Base-by-base conservation (phyloP, 108 stramenopile genomes). In the Skeletonema menzelii region DNA sequence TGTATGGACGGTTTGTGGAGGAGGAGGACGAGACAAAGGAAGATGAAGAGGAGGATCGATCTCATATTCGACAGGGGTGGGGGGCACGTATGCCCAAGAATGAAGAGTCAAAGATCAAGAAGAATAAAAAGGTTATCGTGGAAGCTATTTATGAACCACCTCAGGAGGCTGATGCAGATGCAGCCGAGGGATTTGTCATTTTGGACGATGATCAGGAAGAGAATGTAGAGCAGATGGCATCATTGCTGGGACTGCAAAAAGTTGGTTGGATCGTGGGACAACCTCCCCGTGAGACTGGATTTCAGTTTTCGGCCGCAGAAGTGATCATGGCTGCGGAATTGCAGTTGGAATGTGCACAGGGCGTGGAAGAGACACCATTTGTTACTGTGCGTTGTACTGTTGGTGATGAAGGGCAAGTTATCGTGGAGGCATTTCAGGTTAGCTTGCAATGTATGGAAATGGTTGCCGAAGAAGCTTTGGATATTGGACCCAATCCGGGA, bases 131-230 rank as follows among this genome's bases (percentile, higher is more conserved):
- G 55, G 83, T 86, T 0, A 44, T 82, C 27, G 97, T 97, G 14
- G 97, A 99, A 78, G 94, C 93, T 5, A 87, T 99, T 8, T 99
- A 99, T 76, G 98, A 99, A 77, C 98, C 98, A n/a, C 97, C 97
- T 30, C 98, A 99, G 76, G 86, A 94, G 69, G 75, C 88, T 6
- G 90, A 92, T 77, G 67, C 84, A 1, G 73, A 86, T 17, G 82
- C 89, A 0, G 91, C 91, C 1, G 94, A 95, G 76, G 96, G 96
- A 64, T 95, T 97, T 63, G 85, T 89, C 47, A 82, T 93, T 12
- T 70, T 92, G 32, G 98, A 97, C 24, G 97, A 99, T 84, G 91
- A 96, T 15, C 69, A 85, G 46, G 97, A 90, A 80, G 95, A 95
- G 8, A 91, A 70, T 24, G 96, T 98, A 2, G 91, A 97, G 53